Evolutionary conservation across 2,329 filamentous ascomycete species (phyloP).

Genomic region (Nemania serpens): DNA sequence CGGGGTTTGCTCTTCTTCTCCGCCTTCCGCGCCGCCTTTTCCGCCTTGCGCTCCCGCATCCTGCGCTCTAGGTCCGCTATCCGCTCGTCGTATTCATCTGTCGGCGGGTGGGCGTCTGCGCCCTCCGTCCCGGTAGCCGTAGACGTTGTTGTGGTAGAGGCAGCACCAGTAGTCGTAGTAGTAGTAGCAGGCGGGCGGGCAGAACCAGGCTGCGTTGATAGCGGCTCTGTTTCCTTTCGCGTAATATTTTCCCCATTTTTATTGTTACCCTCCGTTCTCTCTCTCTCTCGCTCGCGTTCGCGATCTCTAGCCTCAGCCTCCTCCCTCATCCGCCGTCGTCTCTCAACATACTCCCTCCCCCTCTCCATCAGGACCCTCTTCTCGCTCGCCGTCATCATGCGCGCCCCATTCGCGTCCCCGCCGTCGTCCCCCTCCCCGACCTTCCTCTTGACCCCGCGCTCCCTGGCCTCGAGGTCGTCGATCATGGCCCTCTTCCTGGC

Average conservation of each 20-base stretch:
- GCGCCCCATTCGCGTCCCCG: constrained; percentile 21
- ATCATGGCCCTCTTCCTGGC: constrained; percentile 75
- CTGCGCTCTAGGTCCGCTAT: constrained; percentile 51
- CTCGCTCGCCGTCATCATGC: constrained; percentile 26
- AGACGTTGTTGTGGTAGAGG: not conserved
- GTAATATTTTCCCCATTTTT: not conserved
- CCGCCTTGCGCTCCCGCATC: constrained; percentile 46
- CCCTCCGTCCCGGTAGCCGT: constrained; percentile 39
- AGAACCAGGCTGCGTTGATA: too few species aligned
- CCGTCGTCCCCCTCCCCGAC: constrained; percentile 50
- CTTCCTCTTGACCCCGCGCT: constrained; percentile 67
- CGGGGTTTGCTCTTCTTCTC: constrained; percentile 46
- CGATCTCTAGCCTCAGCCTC: constrained; percentile 49
- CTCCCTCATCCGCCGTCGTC: constrained; percentile 47
- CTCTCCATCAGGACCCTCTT: constrained; percentile 42
- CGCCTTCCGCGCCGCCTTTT: constrained; percentile 46
- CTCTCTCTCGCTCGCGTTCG: constrained; percentile 42
- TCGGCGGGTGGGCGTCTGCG: constrained; percentile 43
- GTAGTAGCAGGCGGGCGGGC: not conserved
- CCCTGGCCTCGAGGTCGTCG: constrained; percentile 82
- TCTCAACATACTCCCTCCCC: constrained; percentile 46
- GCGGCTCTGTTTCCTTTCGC: not conserved
- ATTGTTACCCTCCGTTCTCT: constrained; percentile 15
- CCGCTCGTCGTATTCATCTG: constrained; percentile 45
- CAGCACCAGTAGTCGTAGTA: not conserved